phyloP scores from a whole-genome alignment of 1,284 basidiomycete species.

The Ganoderma lucidum region DNA sequence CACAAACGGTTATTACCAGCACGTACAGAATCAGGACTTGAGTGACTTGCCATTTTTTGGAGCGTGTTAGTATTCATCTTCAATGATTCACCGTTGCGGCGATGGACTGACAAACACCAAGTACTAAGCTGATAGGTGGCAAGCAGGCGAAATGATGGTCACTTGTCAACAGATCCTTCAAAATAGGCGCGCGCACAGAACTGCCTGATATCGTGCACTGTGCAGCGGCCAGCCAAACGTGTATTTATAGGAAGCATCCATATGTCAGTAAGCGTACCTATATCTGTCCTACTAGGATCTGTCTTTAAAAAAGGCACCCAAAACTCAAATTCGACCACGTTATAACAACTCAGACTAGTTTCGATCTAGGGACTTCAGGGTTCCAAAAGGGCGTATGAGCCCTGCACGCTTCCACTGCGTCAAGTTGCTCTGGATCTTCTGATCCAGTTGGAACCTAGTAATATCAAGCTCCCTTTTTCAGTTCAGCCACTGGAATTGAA shows the following conservation, averaged over 20 bases:
- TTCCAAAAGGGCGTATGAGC: conserved; percentile 24
- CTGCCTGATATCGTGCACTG: too few relatives aligned
- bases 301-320: too few relatives aligned
- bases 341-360: conserved; percentile 33
- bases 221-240: too few relatives aligned
- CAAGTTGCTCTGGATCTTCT: conserved; percentile 26
- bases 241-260: too few relatives aligned
- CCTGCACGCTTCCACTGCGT: conserved; percentile 38
- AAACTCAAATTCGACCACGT: too few relatives aligned
- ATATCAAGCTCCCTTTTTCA: neutral
- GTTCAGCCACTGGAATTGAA: too few relatives aligned
- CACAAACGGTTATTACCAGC: neutral
- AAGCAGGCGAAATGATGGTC: neutral
- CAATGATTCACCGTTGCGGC: neutral
- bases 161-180: neutral
- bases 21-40: neutral
- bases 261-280: too few relatives aligned
- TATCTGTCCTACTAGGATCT: too few relatives aligned
- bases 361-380: conserved; percentile 37
- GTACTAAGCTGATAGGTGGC: neutral
- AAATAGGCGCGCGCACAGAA: neutral
- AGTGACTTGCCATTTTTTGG: conserved; percentile 41
- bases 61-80: conserved; percentile 45
- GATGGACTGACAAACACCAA: neutral
- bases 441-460: too few relatives aligned